Conservation (phyloP, 202 grass and related monocot genomes). For the Panicum hallii region DNA sequence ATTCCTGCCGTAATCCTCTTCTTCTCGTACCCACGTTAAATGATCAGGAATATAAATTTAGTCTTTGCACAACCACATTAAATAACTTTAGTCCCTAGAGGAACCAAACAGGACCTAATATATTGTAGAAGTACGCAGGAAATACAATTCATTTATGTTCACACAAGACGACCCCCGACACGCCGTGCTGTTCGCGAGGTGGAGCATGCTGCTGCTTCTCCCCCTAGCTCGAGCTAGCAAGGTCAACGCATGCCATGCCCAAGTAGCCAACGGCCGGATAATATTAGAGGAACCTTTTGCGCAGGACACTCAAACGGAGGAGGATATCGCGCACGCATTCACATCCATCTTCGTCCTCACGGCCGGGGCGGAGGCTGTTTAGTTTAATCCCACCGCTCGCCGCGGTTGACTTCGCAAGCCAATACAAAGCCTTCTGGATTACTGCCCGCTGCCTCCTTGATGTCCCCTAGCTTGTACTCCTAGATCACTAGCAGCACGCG, state of each 20-base stretch:
- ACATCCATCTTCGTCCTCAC: slow-evolving; percentile 11
- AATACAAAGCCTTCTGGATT: not conserved
- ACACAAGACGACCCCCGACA: slow-evolving; percentile 1
- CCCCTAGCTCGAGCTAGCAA: not conserved
- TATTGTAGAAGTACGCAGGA: not conserved
- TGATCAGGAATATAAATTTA: too few relatives aligned
- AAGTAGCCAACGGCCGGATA: slow-evolving; percentile 16
- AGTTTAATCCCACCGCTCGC: not conserved
- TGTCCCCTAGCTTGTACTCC: not conserved
- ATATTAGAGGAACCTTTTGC: slow-evolving; percentile 13
- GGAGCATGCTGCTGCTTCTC: not conserved
- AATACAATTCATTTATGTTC: not conserved
- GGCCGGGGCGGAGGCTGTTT: not conserved
- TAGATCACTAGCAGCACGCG: not conserved
- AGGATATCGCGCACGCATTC: not conserved
- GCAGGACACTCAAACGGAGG: slow-evolving; percentile 33
- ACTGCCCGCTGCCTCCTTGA: not conserved
- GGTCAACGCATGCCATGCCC: not conserved
- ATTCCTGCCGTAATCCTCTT: too few relatives aligned
- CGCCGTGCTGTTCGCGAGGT: slow-evolving; percentile 41
- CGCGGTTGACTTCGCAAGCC: slow-evolving; percentile 12
- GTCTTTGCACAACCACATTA: too few relatives aligned
- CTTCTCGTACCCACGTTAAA: too few relatives aligned
- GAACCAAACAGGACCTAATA: too few relatives aligned
- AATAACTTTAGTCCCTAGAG: too few relatives aligned